These are phyloP conservation scores for Tarenaya hassleriana DNA, from an alignment of 345 rosid species.

Conservation along the genomic window DNA sequence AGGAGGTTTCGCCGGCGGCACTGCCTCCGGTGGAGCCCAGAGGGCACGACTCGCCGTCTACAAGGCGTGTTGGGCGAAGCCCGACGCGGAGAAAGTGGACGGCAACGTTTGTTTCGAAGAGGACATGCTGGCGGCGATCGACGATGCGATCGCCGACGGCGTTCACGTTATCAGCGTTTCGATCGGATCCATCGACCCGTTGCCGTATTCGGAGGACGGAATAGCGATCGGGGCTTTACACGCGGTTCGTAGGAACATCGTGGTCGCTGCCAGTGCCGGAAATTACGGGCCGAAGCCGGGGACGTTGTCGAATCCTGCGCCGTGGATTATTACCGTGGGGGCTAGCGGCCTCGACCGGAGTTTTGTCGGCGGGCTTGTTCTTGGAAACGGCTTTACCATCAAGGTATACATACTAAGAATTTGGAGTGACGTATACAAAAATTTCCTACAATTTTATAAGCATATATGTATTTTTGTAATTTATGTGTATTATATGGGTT, in stretches of 20 bases:
- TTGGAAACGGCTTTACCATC: slow-evolving; percentile 56
- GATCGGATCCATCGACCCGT: slow-evolving; percentile 28
- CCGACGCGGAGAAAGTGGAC: slow-evolving; percentile 30
- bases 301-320: slow-evolving; percentile 57
- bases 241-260: slow-evolving; percentile 51
- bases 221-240: slow-evolving; percentile 64
- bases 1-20: slow-evolving; percentile 65
- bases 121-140: slow-evolving; percentile 80
- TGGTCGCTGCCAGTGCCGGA: slow-evolving; percentile 63
- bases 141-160: slow-evolving; percentile 77
- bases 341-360: slow-evolving; percentile 74
- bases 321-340: slow-evolving; percentile 77
- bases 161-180: slow-evolving; percentile 71
- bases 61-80: slow-evolving; percentile 81
- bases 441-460: neutral
- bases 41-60: slow-evolving; percentile 66
- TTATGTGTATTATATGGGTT: slow-evolving; percentile 18
- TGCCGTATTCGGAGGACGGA: slow-evolving; percentile 30
- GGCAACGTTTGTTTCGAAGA: slow-evolving; percentile 52
- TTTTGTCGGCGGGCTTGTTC: slow-evolving; percentile 37
- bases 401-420: no score
- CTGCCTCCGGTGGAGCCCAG: slow-evolving; percentile 74
- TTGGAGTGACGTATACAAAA: no score
- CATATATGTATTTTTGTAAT: neutral
- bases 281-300: slow-evolving; percentile 60